These are phyloP conservation scores for Eimeria sp. DNA, from an alignment of 169 alveolate genomes.

Conservation along the genomic window DNA sequence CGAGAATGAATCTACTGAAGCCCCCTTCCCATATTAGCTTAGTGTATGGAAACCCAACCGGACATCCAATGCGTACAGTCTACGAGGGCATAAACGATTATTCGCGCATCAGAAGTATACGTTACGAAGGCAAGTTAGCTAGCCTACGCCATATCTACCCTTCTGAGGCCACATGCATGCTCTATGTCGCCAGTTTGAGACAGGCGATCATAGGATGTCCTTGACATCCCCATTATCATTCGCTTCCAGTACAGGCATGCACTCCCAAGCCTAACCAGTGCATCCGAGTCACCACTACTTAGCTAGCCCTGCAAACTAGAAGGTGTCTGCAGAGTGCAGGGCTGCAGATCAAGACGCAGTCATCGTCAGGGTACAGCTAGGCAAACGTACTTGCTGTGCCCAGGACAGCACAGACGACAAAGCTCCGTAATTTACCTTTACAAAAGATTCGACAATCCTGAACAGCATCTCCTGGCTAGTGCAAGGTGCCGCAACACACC, in stretches of 20 bases:
- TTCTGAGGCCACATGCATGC: neutral
- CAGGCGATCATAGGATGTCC: neutral
- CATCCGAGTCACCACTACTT: neutral
- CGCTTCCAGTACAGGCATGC: neutral
- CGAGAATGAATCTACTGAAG: neutral
- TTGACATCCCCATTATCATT: neutral
- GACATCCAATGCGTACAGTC: neutral
- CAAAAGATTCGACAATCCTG: neutral
- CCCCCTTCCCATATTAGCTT: neutral
- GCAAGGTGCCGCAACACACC: neutral
- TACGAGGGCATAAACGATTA: neutral
- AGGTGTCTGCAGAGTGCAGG: neutral
- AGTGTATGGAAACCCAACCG: neutral
- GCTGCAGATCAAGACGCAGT: neutral
- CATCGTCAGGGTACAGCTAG: neutral
- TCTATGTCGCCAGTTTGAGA: neutral
- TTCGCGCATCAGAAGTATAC: neutral
- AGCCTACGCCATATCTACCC: neutral
- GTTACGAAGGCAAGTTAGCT: neutral
- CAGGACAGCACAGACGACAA: neutral
- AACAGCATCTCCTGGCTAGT: neutral
- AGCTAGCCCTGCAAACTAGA: neutral
- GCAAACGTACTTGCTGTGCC: slow-evolving; percentile 12
- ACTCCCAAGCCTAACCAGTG: neutral
- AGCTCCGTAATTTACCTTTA: neutral